These are phyloP conservation scores for Calonectria henricotiae DNA, from an alignment of 2,329 filamentous ascomycete species.

Conservation along the genomic window DNA sequence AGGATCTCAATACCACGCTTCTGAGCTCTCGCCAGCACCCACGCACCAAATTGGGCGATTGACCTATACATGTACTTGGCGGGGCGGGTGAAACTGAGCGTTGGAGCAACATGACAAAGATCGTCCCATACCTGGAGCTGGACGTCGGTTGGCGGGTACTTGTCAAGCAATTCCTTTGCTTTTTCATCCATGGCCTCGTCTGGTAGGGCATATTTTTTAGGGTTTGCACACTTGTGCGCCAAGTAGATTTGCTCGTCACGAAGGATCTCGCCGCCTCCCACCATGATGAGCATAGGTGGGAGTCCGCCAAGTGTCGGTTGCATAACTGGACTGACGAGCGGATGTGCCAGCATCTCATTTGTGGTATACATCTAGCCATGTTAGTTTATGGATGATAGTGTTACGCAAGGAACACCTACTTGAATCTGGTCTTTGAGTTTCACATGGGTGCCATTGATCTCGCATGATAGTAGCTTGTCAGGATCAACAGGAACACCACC, in stretches of 20 bases:
- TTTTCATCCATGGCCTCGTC: constrained; percentile 76
- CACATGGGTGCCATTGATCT: constrained; percentile 79
- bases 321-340: constrained; percentile 89
- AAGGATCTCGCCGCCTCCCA: constrained; percentile 90
- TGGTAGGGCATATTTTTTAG: constrained; percentile 80
- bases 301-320: constrained; percentile 92
- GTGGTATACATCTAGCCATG: constrained; percentile 78
- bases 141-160: constrained; percentile 88
- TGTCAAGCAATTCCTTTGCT: constrained; percentile 73
- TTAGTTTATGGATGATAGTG: constrained; percentile 28
- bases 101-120: constrained; percentile 92
- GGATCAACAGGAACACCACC: constrained; percentile 52
- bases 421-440: constrained; percentile 94
- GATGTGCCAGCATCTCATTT: constrained; percentile 88
- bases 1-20: constrained; percentile 84
- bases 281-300: constrained; percentile 88
- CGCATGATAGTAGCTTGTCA: constrained; percentile 71
- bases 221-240: constrained; percentile 94
- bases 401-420: constrained; percentile 62
- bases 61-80: constrained; percentile 97
- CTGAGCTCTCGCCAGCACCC: constrained; percentile 89
- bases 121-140: constrained; percentile 98
- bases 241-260: constrained; percentile 96
- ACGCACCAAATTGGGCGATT: constrained; percentile 93
- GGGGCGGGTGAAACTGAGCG: constrained; percentile 94